phyloP scores from a whole-genome alignment of 2,329 filamentous ascomycete species.

The Sporothrix brunneoviolacea region DNA sequence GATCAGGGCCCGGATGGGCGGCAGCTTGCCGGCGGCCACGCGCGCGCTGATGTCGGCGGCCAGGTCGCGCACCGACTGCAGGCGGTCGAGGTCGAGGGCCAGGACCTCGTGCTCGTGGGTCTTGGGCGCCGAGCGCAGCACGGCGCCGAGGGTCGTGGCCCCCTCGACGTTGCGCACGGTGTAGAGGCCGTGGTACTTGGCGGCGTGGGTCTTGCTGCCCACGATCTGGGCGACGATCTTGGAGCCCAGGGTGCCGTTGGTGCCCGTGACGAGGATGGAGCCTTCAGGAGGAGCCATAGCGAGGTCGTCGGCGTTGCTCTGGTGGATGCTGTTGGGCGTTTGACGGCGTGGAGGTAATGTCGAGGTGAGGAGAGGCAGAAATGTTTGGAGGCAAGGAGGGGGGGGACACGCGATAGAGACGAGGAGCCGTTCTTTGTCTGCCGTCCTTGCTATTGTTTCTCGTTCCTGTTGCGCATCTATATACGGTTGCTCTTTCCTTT shows the following conservation, averaged over 20 bases:
- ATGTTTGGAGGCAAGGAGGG: too few species aligned
- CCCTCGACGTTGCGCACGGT: constrained; percentile 12
- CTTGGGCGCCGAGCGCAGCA: constrained; percentile 8
- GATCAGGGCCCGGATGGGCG: constrained; percentile 24
- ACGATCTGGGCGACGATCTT: constrained; percentile 11
- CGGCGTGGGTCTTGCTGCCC: background rate
- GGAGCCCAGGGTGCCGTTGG: constrained; percentile 16
- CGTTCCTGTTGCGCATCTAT: background rate
- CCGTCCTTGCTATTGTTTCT: too few species aligned
- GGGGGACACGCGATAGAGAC: too few species aligned
- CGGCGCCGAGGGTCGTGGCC: constrained; percentile 8
- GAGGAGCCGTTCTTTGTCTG: too few species aligned
- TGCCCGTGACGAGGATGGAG: constrained; percentile 16
- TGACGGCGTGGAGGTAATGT: too few species aligned
- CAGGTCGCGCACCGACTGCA: constrained; percentile 16
- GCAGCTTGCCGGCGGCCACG: constrained; percentile 19
- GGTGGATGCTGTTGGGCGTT: background rate
- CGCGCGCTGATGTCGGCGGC: constrained; percentile 17
- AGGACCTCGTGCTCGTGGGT: constrained; percentile 16
- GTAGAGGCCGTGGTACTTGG: constrained; percentile 15
- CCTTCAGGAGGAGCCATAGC: constrained; percentile 12
- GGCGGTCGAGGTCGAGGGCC: constrained; percentile 15
- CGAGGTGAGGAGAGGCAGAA: too few species aligned
- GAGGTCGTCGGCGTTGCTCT: background rate
- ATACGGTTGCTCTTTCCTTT: background rate